Evolutionary conservation across 345 rosid genomes (phyloP), one percentile per base, ranked within the genome.

Genomic region (Camelina sativa): DNA sequence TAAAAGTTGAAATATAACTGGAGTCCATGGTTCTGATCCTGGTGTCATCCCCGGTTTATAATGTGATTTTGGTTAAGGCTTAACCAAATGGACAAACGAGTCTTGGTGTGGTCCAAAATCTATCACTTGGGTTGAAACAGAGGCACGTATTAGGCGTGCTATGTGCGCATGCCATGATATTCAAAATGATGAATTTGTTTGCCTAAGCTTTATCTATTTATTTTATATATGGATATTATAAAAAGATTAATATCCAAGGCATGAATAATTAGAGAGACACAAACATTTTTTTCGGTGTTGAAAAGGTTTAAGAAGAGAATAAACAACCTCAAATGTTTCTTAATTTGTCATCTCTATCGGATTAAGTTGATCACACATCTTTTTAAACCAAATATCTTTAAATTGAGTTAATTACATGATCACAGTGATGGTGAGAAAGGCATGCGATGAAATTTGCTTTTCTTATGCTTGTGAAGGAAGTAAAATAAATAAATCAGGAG

Each of bases 161-260:
- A 9, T 64, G 54, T 56, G 64, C 71, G 72, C 72, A 74, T 44
- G 71, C 77, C 65, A 65, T 56, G 8, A 44, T 34, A 35, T 41
- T 32, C 58, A 10, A 46, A 53, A 35, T 34, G 65, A 74, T 74
- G 30, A 23, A 56, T 65, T 48, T 64, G 64, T 54, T 1, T 44
- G 50, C 65, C 30, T 32, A 73, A 43, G 71, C 64, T 53, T 72
- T 62, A 16, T 20, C 1, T 20, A 20, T 25, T 25, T 25, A 2
- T 25, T 4, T 25, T 25, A 50, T 50, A 50, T 50, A 16, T 61
- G 35, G 17, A 48, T 50, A 50, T n/a, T 30, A 19, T 13, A 62
- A 20, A 40, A 11, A 2, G 2, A 25, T 17, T 30, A 47, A 2
- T 47, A 32, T 32, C 32, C 32, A 38, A 53, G 23, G 51, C 72